Evolutionary conservation across 495 filamentous ascomycete species (phyloP), one percentile per base, ranked within the genome.

Genomic region (Xylaria bambusicola): DNA sequence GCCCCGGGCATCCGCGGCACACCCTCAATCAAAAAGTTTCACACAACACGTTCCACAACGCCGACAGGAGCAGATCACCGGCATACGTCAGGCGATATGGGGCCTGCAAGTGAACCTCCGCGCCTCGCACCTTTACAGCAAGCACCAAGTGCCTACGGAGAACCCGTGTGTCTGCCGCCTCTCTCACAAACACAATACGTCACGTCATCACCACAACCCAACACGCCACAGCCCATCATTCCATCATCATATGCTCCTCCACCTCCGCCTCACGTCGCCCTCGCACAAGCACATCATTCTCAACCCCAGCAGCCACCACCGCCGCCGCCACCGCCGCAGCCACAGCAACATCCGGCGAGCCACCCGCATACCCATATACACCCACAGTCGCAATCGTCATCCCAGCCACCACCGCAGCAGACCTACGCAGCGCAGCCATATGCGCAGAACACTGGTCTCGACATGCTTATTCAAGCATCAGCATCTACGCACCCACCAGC

Each of bases 141-240:
- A 15, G 49, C 58, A 5, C 60, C 53, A 33, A 58, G 49, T 33
- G 51, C 56, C 33, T 66, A 56, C 15, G 46, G 24, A n/a, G 65
- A 71, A 31, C 63, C 65, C 0, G 63, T 70, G 15, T 70, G 52
- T 47, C 66, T 71, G 1, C 68, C 68, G 6, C 63, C 68, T 6
- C 56, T 70, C 20, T 70, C 67, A 5, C 65, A 68, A 27, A 38
- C 62, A 0, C 62, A 63, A 36, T 64, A 70, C 51, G 64, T 56
- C 10, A 50, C 57, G 17, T 62, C 49, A 15, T 63, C 62, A 21
- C 58, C 52, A n/a, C 64, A 52, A 36, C 18, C 26, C 9, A 44
- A 60, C n/a, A 23, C 38, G 23, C 38, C 49, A 27, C 57, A 51
- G 2, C 40, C 48, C 3, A 29, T 38, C 12, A 23, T 46, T 5